These are phyloP conservation scores for Arthroderma sp. DNA, from an alignment of 2,329 filamentous ascomycete species.

Conservation along the genomic window DNA sequence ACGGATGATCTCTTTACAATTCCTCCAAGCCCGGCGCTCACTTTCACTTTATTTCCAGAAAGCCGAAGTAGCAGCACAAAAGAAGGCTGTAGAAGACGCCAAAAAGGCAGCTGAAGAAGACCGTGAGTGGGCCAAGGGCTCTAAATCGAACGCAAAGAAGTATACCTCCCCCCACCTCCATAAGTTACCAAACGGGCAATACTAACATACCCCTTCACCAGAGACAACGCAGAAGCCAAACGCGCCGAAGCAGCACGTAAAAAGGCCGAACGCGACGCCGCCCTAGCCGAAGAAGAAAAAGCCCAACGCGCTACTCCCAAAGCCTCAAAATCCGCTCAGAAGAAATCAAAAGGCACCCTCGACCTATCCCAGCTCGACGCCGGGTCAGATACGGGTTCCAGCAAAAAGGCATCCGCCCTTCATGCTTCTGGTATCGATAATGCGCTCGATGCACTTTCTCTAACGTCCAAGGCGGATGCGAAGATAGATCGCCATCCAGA, in stretches of 20 bases:
- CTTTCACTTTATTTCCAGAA: slow-evolving; percentile 43
- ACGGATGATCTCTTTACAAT: background rate
- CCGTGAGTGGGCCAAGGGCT: slow-evolving; percentile 68
- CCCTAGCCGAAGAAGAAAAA: slow-evolving; percentile 71
- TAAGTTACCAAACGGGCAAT: background rate
- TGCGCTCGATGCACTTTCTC: slow-evolving; percentile 69
- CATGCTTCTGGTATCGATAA: slow-evolving; percentile 87
- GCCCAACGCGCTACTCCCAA: slow-evolving; percentile 49
- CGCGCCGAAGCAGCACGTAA: slow-evolving; percentile 71
- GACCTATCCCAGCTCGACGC: slow-evolving; percentile 63
- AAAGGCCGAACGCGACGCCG: slow-evolving; percentile 81
- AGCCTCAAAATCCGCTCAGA: slow-evolving; percentile 33
- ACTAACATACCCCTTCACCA: slow-evolving; percentile 25
- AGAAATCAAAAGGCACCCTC: slow-evolving; percentile 50
- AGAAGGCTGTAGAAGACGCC: slow-evolving; percentile 57
- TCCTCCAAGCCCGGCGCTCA: background rate
- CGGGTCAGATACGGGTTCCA: slow-evolving; percentile 13
- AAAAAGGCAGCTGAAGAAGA: slow-evolving; percentile 56
- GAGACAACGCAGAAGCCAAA: slow-evolving; percentile 73
- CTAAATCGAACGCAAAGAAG: slow-evolving; percentile 81
- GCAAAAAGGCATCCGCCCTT: slow-evolving; percentile 45
- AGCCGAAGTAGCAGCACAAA: slow-evolving; percentile 71
- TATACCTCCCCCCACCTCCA: slow-evolving; percentile 34
- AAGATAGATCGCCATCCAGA: slow-evolving; percentile 86
- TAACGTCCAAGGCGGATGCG: slow-evolving; percentile 45